Percentiles rank a stretch among this genome's conserved stretches.
Evolutionary conservation across 2,329 filamentous ascomycete genomes (phyloP).

Genomic region (Chrysoporthe deuterocubensis): DNA sequence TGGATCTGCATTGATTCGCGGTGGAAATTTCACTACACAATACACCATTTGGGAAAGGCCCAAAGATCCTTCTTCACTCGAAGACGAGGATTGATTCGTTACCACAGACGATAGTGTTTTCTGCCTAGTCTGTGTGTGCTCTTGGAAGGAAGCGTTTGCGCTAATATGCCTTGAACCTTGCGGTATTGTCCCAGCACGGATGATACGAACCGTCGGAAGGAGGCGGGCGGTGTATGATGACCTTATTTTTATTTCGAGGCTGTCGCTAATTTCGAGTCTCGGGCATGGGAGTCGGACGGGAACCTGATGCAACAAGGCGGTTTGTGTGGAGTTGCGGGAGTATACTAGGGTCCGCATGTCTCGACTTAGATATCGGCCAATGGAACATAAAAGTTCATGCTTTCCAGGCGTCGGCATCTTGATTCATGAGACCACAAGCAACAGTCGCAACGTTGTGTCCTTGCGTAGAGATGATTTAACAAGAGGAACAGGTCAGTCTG

Average conservation of each 20-base stretch:
- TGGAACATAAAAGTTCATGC: slow-evolving; percentile 28
- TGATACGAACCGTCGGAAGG: not conserved
- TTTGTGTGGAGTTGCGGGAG: slow-evolving; percentile 29
- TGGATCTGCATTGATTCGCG: not conserved
- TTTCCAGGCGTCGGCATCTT: not conserved
- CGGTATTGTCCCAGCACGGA: not conserved
- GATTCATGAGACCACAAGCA: not conserved
- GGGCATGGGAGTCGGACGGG: slow-evolving; percentile 23
- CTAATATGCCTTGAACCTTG: not conserved
- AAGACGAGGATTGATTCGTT: not conserved
- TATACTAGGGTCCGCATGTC: slow-evolving; percentile 20
- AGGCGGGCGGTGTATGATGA: slow-evolving; percentile 11
- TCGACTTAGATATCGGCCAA: slow-evolving; percentile 23
- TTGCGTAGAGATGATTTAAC: not conserved
- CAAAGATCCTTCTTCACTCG: not conserved
- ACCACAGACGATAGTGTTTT: not conserved
- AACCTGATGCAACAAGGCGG: slow-evolving; percentile 20
- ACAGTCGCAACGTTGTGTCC: not conserved
- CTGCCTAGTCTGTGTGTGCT: not conserved
- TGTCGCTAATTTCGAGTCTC: slow-evolving; percentile 19
- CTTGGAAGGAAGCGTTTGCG: not conserved
- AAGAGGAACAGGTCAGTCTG: not conserved
- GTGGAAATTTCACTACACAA: not conserved
- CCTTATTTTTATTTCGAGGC: slow-evolving; percentile 6
- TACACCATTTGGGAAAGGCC: not conserved